Percentiles rank a stretch among this genome's conserved stretches.
Evolutionary conservation across 2,329 filamentous ascomycete species (phyloP).

Genomic region (Exophiala alcalophila): DNA sequence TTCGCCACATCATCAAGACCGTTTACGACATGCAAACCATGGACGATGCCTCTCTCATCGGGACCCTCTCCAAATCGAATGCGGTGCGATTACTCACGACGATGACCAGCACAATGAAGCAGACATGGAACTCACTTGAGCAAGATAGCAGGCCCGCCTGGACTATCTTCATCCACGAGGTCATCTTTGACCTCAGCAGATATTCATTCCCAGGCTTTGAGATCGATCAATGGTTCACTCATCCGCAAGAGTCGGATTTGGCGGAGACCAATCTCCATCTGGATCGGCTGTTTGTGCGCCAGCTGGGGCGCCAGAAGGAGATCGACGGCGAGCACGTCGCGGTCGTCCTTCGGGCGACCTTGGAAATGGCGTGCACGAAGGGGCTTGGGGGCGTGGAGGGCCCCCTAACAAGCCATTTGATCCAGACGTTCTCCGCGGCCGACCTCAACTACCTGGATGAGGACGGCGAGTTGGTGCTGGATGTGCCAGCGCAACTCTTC

Average conservation of each 20-base stretch:
- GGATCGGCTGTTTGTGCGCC: slow-evolving; percentile 15
- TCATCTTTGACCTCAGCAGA: slow-evolving; percentile 18
- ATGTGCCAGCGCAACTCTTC: slow-evolving; percentile 15
- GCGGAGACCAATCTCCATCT: slow-evolving; percentile 11
- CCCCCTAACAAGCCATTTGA: slow-evolving; percentile 4
- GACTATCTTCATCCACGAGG: slow-evolving; percentile 17
- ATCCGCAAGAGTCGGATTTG: slow-evolving; percentile 4
- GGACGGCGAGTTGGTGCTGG: slow-evolving; percentile 15
- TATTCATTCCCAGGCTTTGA: slow-evolving; percentile 17
- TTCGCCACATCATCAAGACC: slow-evolving; percentile 19
- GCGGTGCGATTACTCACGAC: slow-evolving; percentile 12
- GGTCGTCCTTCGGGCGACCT: slow-evolving; percentile 10
- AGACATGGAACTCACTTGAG: slow-evolving; percentile 11
- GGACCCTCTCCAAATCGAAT: slow-evolving; percentile 8
- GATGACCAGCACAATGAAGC: slow-evolving; percentile 17
- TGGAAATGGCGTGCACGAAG: slow-evolving; percentile 13
- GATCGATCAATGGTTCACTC: slow-evolving; percentile 16
- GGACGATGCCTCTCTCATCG: slow-evolving; percentile 1
- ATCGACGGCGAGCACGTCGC: slow-evolving; percentile 4
- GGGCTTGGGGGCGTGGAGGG: background rate
- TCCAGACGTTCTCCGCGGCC: slow-evolving; percentile 11
- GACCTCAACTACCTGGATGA: slow-evolving; percentile 16
- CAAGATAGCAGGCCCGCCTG: slow-evolving; percentile 9
- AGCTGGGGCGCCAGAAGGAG: too few species aligned
- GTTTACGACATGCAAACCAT: slow-evolving; percentile 10